A percentile compares a stretch with the other conserved stretches of the same genome.
Conservation (phyloP, 805 yeast genomes). For the Blastobotrys terrestris region DNA sequence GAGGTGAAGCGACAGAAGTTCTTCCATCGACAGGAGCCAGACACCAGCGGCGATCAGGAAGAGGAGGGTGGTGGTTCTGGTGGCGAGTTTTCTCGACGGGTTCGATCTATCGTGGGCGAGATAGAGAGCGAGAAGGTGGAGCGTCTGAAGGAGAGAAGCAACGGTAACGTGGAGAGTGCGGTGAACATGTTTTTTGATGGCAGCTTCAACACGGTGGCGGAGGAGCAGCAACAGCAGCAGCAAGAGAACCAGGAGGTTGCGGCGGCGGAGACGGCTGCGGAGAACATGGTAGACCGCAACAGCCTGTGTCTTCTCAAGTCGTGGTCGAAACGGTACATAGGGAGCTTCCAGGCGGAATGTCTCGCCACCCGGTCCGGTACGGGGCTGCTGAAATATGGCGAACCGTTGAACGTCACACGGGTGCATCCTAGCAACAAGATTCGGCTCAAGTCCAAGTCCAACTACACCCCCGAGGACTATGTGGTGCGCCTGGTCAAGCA, state of each 20-base stretch:
- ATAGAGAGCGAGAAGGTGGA: slow-evolving; percentile 15
- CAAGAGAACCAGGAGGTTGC: background rate
- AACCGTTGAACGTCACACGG: slow-evolving; percentile 25
- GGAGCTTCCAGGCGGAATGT: slow-evolving; percentile 32
- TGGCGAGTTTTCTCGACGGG: slow-evolving; percentile 14
- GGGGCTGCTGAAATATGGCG: slow-evolving; percentile 28
- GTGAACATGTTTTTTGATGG: slow-evolving; percentile 25
- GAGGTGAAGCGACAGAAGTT: slow-evolving; percentile 1
- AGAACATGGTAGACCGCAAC: background rate
- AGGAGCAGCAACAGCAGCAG: background rate
- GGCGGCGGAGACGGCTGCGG: background rate
- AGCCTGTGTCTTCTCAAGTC: slow-evolving; percentile 1
- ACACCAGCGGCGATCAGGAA: too few relatives aligned
- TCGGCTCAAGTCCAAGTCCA: background rate
- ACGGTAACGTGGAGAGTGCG: slow-evolving; percentile 24
- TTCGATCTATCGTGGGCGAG: slow-evolving; percentile 27
- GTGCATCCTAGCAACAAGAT: background rate
- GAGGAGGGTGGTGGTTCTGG: background rate
- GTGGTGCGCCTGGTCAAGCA: slow-evolving; percentile 30
- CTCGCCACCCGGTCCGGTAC: slow-evolving; percentile 34
- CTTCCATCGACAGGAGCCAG: background rate
- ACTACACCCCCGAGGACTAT: slow-evolving; percentile 15
- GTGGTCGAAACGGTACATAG: slow-evolving; percentile 26
- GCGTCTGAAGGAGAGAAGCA: slow-evolving; percentile 17
- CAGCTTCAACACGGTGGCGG: background rate